Evolutionary conservation across 1,284 basidiomycete species (phyloP).

Genomic region (Apiotrichum laibachii): DNA sequence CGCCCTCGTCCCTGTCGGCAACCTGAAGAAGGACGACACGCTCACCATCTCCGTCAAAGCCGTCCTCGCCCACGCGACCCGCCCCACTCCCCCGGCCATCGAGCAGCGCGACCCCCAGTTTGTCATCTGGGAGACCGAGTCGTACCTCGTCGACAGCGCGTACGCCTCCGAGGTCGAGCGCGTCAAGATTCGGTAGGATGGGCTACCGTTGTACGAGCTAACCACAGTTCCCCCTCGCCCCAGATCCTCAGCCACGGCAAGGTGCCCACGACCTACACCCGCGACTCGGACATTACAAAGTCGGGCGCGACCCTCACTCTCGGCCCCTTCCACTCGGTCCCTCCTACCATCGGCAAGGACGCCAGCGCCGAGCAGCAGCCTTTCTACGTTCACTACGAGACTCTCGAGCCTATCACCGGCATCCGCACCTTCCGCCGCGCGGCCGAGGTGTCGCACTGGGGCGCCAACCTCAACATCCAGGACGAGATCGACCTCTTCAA

Average conservation of each 20-base stretch:
- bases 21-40: slow-evolving; percentile 57
- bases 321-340: slow-evolving; percentile 77
- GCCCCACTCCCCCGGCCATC: slow-evolving; percentile 70
- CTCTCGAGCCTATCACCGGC: slow-evolving; percentile 74
- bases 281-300: slow-evolving; percentile 58
- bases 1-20: slow-evolving; percentile 35
- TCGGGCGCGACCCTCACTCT: slow-evolving; percentile 78
- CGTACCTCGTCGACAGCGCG: slow-evolving; percentile 68
- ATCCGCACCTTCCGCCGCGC: slow-evolving; percentile 68
- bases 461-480: slow-evolving; percentile 86
- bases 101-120: slow-evolving; percentile 75
- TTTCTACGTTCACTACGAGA: slow-evolving; percentile 73
- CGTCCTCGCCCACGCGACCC: slow-evolving; percentile 69
- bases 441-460: slow-evolving; percentile 96
- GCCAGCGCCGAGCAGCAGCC: slow-evolving; percentile 61
- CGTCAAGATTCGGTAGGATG: slow-evolving; percentile 73
- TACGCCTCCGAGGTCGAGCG: slow-evolving; percentile 77
- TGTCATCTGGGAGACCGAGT: slow-evolving; percentile 70
- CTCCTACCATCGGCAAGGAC: slow-evolving; percentile 55
- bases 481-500: slow-evolving; percentile 83
- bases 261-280: slow-evolving; percentile 41
- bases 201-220: no score
- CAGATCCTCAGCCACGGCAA: slow-evolving; percentile 67
- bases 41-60: slow-evolving; percentile 73
- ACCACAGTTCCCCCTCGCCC: slow-evolving; percentile 62